These are phyloP conservation scores for Globisporangium barbulae DNA, from an alignment of 352 stramenopile species.

Conservation along the genomic window DNA sequence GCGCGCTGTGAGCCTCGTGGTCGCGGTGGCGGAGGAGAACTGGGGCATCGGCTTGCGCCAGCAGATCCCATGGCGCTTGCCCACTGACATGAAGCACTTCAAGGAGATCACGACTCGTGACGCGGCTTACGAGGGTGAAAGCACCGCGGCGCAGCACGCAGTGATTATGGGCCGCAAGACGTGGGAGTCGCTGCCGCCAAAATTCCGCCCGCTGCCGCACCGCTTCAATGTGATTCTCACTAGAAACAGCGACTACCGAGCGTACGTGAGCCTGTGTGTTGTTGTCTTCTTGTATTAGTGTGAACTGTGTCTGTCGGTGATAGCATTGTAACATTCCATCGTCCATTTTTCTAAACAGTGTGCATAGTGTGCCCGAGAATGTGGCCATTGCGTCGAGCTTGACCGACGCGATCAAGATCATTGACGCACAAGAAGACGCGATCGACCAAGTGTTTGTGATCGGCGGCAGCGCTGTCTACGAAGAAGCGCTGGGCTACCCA, in stretches of 20 bases:
- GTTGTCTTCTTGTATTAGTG: neutral
- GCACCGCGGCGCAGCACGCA: slow-evolving; percentile 76
- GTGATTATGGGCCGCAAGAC: slow-evolving; percentile 99
- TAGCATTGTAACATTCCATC: neutral
- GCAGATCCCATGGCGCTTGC: slow-evolving; percentile 93
- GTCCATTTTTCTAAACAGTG: neutral
- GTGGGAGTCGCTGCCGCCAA: slow-evolving; percentile 97
- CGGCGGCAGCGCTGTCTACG: slow-evolving; percentile 94
- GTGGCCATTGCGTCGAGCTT: slow-evolving; percentile 90
- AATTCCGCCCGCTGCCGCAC: slow-evolving; percentile 93
- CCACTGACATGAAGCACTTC: slow-evolving; percentile 97
- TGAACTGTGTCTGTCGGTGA: neutral
- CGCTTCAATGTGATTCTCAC: slow-evolving; percentile 97
- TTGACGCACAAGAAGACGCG: slow-evolving; percentile 58
- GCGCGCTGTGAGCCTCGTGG: slow-evolving; percentile 74
- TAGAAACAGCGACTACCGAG: slow-evolving; percentile 56
- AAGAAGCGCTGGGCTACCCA: slow-evolving; percentile 85
- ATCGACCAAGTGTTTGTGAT: slow-evolving; percentile 97
- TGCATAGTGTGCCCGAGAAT: slow-evolving; percentile 47
- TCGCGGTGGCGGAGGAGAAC: slow-evolving; percentile 80
- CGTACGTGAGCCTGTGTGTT: slow-evolving; percentile 12
- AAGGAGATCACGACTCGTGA: slow-evolving; percentile 87
- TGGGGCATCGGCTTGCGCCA: slow-evolving; percentile 87
- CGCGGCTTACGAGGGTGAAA: neutral
- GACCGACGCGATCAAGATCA: slow-evolving; percentile 86